A percentile compares a stretch with the other conserved stretches of the same genome.
Conservation (phyloP, 2,329 filamentous ascomycete species). For the Penicillium sp. region DNA sequence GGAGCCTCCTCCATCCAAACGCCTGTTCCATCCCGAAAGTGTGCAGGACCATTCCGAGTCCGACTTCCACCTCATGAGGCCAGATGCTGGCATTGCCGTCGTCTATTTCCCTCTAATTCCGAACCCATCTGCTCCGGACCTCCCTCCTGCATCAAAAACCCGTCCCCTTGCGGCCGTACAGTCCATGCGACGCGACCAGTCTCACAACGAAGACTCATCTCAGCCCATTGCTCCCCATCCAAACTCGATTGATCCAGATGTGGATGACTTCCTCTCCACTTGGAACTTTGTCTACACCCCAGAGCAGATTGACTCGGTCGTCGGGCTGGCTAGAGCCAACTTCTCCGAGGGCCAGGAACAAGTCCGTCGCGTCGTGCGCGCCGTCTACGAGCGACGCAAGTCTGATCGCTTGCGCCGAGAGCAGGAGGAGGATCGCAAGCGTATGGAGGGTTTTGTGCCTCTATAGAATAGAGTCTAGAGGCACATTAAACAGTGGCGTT, state of each 20-base stretch:
- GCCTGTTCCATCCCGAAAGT: conserved; percentile 36
- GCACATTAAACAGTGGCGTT: background rate
- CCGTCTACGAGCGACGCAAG: conserved; percentile 91
- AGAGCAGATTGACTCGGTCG: conserved; percentile 79
- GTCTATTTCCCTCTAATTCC: conserved; percentile 85
- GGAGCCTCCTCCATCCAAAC: conserved; percentile 51
- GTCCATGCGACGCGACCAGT: conserved; percentile 15
- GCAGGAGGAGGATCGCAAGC: conserved; percentile 20
- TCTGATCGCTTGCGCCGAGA: conserved; percentile 40
- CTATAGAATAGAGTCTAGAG: conserved; percentile 14
- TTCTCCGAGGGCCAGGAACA: conserved; percentile 75
- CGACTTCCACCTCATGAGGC: conserved; percentile 64
- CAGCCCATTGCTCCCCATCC: conserved; percentile 45
- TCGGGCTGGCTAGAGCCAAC: conserved; percentile 76
- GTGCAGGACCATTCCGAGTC: conserved; percentile 55
- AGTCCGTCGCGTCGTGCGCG: conserved; percentile 70
- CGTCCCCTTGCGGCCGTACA: conserved; percentile 22
- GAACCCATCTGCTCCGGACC: conserved; percentile 52
- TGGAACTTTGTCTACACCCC: conserved; percentile 98
- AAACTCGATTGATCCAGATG: conserved; percentile 69
- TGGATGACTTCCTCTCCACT: conserved; percentile 80
- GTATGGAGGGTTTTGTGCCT: conserved; percentile 30
- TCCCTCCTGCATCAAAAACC: conserved; percentile 20
- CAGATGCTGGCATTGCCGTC: conserved; percentile 78
- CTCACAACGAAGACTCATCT: conserved; percentile 7